Conservation (phyloP, 805 yeast genomes). For the Ogataea saltuana region DNA sequence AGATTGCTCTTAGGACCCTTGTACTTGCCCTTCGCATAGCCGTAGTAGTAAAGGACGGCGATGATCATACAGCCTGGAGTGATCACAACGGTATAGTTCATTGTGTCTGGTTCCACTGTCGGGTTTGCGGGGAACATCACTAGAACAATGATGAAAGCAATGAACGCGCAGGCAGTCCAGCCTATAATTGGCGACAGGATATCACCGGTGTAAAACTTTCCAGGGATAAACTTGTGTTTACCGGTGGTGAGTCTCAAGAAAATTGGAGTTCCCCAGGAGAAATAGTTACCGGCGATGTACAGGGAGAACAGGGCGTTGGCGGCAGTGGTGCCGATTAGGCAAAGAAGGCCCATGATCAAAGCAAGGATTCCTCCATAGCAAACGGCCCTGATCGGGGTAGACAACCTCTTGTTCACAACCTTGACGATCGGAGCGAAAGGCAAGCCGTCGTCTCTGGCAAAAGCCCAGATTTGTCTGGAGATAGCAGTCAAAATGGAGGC, state of each 20-base stretch:
- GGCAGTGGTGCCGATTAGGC: conserved; percentile 43
- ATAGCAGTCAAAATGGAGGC: conserved; percentile 47
- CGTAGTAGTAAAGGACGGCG: conserved; percentile 50
- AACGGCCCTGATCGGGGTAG: conserved; percentile 48
- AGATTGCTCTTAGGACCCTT: conserved; percentile 49
- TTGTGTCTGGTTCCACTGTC: conserved; percentile 25
- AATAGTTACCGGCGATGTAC: conserved; percentile 44
- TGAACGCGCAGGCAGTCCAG: conserved; percentile 35
- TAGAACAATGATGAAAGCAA: conserved; percentile 33
- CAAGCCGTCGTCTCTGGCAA: conserved; percentile 52
- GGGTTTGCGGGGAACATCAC: conserved; percentile 43
- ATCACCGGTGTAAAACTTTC: conserved; percentile 44
- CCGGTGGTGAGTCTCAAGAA: conserved; percentile 44
- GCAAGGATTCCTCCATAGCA: conserved; percentile 40
- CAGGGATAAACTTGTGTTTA: conserved; percentile 42
- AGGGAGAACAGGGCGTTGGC: conserved; percentile 50
- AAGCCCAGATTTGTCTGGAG: conserved; percentile 55
- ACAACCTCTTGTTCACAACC: conserved; percentile 41
- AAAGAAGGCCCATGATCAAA: conserved; percentile 42
- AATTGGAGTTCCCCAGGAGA: conserved; percentile 48
- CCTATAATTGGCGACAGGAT: conserved; percentile 36
- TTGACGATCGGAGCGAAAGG: conserved; percentile 46
- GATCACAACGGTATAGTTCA: conserved; percentile 39
- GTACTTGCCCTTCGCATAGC: conserved; percentile 55
- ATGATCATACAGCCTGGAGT: conserved; percentile 51